Percentiles rank a stretch among this genome's conserved stretches.
Evolutionary conservation across 1,284 basidiomycete species (phyloP).

Genomic region (Cutaneotrichosporon mucoides): DNA sequence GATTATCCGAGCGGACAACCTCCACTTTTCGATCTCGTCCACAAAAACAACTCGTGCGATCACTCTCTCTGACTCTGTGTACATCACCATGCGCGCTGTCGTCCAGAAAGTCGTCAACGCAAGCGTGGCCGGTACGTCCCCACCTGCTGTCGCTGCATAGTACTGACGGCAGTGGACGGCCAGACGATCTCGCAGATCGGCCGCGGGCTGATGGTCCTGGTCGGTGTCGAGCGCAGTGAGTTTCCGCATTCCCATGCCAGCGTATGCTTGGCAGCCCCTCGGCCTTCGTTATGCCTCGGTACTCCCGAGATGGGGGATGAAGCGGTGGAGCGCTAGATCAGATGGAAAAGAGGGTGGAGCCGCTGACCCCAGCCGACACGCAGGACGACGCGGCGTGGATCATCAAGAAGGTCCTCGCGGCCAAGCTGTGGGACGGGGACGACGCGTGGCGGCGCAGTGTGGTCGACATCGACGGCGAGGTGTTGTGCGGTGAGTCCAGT

Average conservation of each 20-base stretch:
- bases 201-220: slow-evolving; percentile 75
- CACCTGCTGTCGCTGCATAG: background rate
- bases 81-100: slow-evolving; percentile 45
- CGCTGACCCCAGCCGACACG: slow-evolving; percentile 63
- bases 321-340: too few species aligned
- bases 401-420: slow-evolving; percentile 71
- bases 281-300: too few species aligned
- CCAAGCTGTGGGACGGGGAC: slow-evolving; percentile 66
- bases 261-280: too few species aligned
- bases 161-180: slow-evolving; percentile 38
- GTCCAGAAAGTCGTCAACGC: slow-evolving; percentile 45
- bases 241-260: background rate
- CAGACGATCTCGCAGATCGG: slow-evolving; percentile 68
- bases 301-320: too few species aligned
- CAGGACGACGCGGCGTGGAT: slow-evolving; percentile 63
- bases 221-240: slow-evolving; percentile 59
- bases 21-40: background rate
- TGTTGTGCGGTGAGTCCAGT: slow-evolving; percentile 61
- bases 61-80: too few species aligned
- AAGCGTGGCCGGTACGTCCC: slow-evolving; percentile 40
- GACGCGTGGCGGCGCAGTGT: slow-evolving; percentile 69
- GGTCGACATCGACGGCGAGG: slow-evolving; percentile 76
- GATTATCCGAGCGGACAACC: background rate
- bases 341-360: background rate
- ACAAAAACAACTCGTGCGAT: background rate